Conservation (phyloP, 345 rosid species). For the Citropsis articulata region DNA sequence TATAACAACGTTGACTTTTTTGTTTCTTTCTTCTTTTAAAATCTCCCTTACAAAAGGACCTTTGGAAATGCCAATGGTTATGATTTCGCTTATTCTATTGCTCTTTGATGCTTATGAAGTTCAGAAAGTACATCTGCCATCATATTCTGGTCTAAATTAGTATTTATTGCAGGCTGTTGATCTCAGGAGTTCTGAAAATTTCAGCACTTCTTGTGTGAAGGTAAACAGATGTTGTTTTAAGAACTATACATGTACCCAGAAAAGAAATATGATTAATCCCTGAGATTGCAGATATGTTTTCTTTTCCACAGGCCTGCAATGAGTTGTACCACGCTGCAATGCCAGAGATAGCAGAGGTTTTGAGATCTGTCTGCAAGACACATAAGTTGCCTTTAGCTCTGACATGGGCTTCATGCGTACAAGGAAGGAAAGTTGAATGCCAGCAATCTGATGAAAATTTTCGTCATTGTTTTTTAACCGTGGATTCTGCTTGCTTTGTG, state of each 20-base stretch:
- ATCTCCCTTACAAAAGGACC: slow-evolving; percentile 16
- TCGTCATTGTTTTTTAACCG: slow-evolving; percentile 54
- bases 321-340: slow-evolving; percentile 48
- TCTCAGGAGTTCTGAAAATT: slow-evolving; percentile 62
- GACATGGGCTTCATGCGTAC: slow-evolving; percentile 72
- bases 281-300: slow-evolving; percentile 27
- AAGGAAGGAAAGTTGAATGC: slow-evolving; percentile 65
- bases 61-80: slow-evolving; percentile 31
- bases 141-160: slow-evolving; percentile 20
- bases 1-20: slow-evolving; percentile 3
- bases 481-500: slow-evolving; percentile 63
- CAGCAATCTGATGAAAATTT: slow-evolving; percentile 64
- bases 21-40: slow-evolving; percentile 4
- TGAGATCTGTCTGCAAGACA: slow-evolving; percentile 55
- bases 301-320: slow-evolving; percentile 49
- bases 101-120: slow-evolving; percentile 14
- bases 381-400: slow-evolving; percentile 73
- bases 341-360: slow-evolving; percentile 51
- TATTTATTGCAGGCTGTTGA: slow-evolving; percentile 66
- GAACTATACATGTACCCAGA: slow-evolving; percentile 2
- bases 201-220: slow-evolving; percentile 47
- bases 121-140: slow-evolving; percentile 9
- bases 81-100: slow-evolving; percentile 11
- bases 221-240: slow-evolving; percentile 30
- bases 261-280: slow-evolving; percentile 16